Evolutionary conservation across 1,284 basidiomycete species (phyloP).

Genomic region (Cryptococcus sp.): DNA sequence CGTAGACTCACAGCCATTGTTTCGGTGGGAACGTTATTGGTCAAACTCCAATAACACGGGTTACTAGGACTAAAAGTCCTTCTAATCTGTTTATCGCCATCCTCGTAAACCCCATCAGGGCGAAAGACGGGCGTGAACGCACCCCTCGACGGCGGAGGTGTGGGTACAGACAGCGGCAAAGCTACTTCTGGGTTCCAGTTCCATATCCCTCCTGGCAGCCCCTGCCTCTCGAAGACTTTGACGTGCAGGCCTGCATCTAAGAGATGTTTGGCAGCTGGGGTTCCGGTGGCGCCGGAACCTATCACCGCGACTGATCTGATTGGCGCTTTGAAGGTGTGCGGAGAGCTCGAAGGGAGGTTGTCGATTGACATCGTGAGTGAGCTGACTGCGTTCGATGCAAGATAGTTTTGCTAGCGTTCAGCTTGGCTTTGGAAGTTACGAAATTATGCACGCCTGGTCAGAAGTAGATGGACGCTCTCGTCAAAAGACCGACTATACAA

Average conservation of each 20-base stretch:
- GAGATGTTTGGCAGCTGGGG: constrained; percentile 29
- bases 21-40: constrained; percentile 56
- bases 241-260: constrained; percentile 53
- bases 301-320: constrained; percentile 37
- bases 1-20: constrained; percentile 32
- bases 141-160: constrained; percentile 51
- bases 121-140: constrained; percentile 52
- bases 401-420: too few species aligned
- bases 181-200: constrained; percentile 55
- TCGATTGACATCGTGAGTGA: constrained; percentile 1
- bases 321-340: constrained; percentile 12
- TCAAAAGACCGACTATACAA: too few species aligned
- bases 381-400: too few species aligned
- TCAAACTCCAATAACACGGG: constrained; percentile 56
- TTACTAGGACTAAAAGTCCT: constrained; percentile 53
- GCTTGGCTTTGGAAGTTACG: too few species aligned
- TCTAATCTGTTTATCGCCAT: constrained; percentile 32
- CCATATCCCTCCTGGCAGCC: constrained; percentile 58
- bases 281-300: constrained; percentile 34
- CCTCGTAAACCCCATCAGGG: constrained; percentile 46
- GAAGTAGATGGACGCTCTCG: too few species aligned
- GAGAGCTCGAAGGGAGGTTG: neutral
- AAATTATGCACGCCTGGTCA: too few species aligned
- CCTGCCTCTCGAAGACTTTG: constrained; percentile 57
- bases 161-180: constrained; percentile 54